phyloP scores from a whole-genome alignment of 1,139 yeast species.

The Petasospora rhodanensis region DNA sequence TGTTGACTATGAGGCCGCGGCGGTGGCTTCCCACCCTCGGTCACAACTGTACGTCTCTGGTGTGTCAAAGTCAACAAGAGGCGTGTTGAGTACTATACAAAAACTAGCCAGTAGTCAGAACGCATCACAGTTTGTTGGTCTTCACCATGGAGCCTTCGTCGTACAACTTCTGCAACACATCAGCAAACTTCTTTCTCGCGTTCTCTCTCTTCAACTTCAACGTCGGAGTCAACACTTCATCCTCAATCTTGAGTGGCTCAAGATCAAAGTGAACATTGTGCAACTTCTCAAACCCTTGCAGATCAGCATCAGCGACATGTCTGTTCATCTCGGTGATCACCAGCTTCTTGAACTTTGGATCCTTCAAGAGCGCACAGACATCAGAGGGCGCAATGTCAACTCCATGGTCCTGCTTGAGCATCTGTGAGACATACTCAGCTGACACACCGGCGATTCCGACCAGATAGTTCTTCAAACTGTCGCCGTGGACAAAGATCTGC shows the following conservation, averaged over 20 bases:
- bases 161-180: conserved; percentile 50
- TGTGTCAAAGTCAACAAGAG: no score
- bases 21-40: no score
- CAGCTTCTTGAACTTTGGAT: conserved; percentile 22
- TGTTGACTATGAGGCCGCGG: no score
- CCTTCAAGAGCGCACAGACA: conserved; percentile 14
- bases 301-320: conserved; percentile 23
- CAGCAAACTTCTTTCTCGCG: conserved; percentile 48
- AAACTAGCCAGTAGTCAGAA: no score
- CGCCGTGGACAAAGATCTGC: conserved; percentile 64
- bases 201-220: conserved; percentile 63
- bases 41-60: no score
- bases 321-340: conserved; percentile 26
- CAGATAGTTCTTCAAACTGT: conserved; percentile 52
- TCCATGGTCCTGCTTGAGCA: conserved; percentile 1
- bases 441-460: conserved; percentile 43
- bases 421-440: background rate
- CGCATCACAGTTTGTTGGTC: background rate
- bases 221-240: conserved; percentile 70
- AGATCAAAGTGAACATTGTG: conserved; percentile 55
- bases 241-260: conserved; percentile 64
- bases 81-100: no score
- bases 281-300: conserved; percentile 55
- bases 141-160: conserved; percentile 41
- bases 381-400: conserved; percentile 13